phyloP scores from a whole-genome alignment of 139 green algal genomes.

The Dunaliella sp. region DNA sequence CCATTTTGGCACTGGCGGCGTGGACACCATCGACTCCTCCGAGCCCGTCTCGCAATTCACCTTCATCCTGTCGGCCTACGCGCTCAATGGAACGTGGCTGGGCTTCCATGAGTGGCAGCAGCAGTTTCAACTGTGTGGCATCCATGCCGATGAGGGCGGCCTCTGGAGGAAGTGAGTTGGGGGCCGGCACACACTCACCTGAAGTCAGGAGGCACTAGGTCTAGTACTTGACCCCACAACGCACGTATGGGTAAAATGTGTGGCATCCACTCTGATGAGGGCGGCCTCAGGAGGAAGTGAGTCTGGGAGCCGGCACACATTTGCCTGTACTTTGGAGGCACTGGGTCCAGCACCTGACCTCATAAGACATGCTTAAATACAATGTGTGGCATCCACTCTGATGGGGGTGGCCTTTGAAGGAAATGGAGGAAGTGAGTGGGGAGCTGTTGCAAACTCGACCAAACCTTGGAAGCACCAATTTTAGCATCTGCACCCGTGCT shows the following conservation, averaged over 20 bases:
- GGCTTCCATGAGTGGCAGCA: conserved; percentile 45
- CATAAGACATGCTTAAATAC: too few relatives aligned
- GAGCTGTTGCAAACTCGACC: too few relatives aligned
- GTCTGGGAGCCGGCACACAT: too few relatives aligned
- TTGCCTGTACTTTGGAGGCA: too few relatives aligned
- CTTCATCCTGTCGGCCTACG: conserved; percentile 50
- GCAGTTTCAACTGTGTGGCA: conserved; percentile 57
- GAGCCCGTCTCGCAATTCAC: conserved; percentile 19
- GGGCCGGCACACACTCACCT: too few relatives aligned
- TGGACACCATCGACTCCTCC: not conserved
- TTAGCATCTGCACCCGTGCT: too few relatives aligned
- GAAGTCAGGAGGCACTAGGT: too few relatives aligned
- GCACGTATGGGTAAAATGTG: too few relatives aligned
- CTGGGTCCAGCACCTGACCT: too few relatives aligned
- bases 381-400: conserved; percentile 39
- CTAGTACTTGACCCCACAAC: too few relatives aligned
- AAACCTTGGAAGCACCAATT: too few relatives aligned
- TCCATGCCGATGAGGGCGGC: conserved; percentile 22
- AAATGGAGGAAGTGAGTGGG: too few relatives aligned
- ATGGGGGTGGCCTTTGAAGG: conserved; percentile 27
- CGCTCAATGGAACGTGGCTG: conserved; percentile 61
- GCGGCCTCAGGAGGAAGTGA: conserved; percentile 44
- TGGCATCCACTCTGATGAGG: conserved; percentile 30
- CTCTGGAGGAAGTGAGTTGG: conserved; percentile 50
- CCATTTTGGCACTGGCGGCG: conserved; percentile 20